Evolutionary conservation across 208 protist species (phyloP), one percentile per base, ranked within the genome.

Genomic region (Crithidia sp.): DNA sequence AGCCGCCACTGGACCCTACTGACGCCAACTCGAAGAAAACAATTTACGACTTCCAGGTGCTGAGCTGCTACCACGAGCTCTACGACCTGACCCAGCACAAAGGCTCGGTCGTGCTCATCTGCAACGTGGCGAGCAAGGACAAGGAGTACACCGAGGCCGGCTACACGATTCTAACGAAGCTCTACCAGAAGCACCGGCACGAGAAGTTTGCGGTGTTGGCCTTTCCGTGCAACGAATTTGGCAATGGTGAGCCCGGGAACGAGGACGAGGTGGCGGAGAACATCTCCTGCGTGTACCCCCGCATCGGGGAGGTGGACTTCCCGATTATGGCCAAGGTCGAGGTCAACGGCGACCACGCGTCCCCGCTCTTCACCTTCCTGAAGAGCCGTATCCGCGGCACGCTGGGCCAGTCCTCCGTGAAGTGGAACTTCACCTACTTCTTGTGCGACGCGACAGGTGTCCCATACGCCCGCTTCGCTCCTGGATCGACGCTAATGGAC

Each of bases 351-450:
- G 71, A 85, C 19, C 87, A 92, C 19, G 80, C 81, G 7, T 70
- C 77, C 19, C 91, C 92, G 41, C 73, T 96, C 37, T 96, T 85
- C 80, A 73, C 72, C 52, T 96, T 82, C 71, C 57, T 97, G 12
- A 96, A 97, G 81, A 80, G 61, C 8, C 67, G 79, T 49, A 70
- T 84, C 28, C 56, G 78, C 28, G 93, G 93, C 37, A 80, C 80
- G 10, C 66, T 90, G 0, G 86, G 88, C 7, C 77, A 82, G 54
- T 81, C 69, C 36, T 80, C 83, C 28, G 86, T 98, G 37, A 96
- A 92, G 73, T 97, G 95, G 95, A 98, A 97, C 77, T 98, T 97
- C 81, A 96, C 93, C 16, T 94, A 82, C 55, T 98, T 98, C 66
- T 70, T 98, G 19, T 78, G 90, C 60, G 83, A 96, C 53, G 61